phyloP scores from a whole-genome alignment of 805 yeast species.

The Candida boleticola region DNA sequence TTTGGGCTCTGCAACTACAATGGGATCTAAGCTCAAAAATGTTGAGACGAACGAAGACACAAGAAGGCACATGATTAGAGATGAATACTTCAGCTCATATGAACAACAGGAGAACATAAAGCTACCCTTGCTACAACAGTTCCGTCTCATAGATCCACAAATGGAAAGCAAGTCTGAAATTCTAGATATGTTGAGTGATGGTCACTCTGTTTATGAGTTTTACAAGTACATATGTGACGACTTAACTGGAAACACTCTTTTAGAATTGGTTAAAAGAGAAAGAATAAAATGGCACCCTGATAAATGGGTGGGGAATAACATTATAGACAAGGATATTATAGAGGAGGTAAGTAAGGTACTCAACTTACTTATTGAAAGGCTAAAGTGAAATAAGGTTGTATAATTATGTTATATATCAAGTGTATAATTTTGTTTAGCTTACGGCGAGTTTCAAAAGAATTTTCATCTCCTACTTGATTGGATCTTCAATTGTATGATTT shows the following conservation, averaged over 20 bases:
- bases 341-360: slow-evolving; percentile 29
- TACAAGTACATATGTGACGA: slow-evolving; percentile 18
- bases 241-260: slow-evolving; percentile 10
- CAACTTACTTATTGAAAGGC: slow-evolving; percentile 25
- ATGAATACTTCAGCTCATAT: slow-evolving; percentile 13
- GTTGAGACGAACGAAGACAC: not conserved
- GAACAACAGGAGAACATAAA: slow-evolving; percentile 12
- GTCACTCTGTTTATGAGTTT: slow-evolving; percentile 23
- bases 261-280: slow-evolving; percentile 41
- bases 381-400: no score
- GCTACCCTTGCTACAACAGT: slow-evolving; percentile 12
- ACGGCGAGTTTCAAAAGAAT: no score
- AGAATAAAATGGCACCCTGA: slow-evolving; percentile 74
- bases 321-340: slow-evolving; percentile 26
- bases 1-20: slow-evolving; percentile 5
- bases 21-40: not conserved
- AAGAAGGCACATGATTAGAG: slow-evolving; percentile 4
- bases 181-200: slow-evolving; percentile 16
- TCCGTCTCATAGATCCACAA: slow-evolving; percentile 11
- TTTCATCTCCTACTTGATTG: no score
- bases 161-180: slow-evolving; percentile 9
- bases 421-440: no score
- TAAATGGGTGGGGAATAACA: slow-evolving; percentile 41
- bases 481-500: not conserved
- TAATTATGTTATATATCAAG: no score